phyloP scores from a whole-genome alignment of 192 early-diverging fungal species.

The Lobosporangium transversale region DNA sequence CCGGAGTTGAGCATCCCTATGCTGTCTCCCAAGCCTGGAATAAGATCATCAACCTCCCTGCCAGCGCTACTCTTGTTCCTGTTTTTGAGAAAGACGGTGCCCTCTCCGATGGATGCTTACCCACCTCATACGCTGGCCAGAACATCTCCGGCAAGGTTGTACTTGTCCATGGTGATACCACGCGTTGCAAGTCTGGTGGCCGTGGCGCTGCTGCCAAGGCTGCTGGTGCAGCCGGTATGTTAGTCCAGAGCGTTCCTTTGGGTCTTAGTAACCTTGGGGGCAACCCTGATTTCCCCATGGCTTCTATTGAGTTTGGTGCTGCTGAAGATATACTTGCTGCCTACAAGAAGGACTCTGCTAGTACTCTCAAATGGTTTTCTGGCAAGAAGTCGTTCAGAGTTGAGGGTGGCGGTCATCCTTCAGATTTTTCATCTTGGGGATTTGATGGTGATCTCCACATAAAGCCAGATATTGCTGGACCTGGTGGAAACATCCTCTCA shows the following conservation, averaged over 20 bases:
- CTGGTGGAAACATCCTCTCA: constrained; percentile 76
- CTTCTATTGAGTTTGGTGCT: constrained; percentile 31
- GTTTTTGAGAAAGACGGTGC: constrained; percentile 32
- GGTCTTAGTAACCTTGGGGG: constrained; percentile 27
- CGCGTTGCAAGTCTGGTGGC: constrained; percentile 46
- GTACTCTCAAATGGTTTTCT: constrained; percentile 2
- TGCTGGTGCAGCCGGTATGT: constrained; percentile 38
- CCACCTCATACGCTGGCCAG: constrained; percentile 9
- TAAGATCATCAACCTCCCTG: constrained; percentile 51
- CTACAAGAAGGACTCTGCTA: constrained; percentile 30
- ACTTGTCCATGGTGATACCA: constrained; percentile 59
- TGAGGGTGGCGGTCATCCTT: constrained; percentile 58
- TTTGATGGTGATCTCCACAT: constrained; percentile 68
- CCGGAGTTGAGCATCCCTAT: constrained; percentile 27
- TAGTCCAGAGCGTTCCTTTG: constrained; percentile 39
- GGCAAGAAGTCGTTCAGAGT: constrained; percentile 3
- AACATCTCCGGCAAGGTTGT: constrained; percentile 51
- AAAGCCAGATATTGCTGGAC: constrained; percentile 70
- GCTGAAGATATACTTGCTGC: constrained; percentile 47
- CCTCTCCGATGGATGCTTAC: constrained; percentile 33
- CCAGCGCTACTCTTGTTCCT: constrained; percentile 27
- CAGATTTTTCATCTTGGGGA: constrained; percentile 73
- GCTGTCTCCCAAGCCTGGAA: constrained; percentile 13
- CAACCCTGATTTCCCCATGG: constrained; percentile 41
- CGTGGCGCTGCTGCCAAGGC: constrained; percentile 45